A percentile compares a stretch with the other conserved stretches of the same genome.
phyloP scores from a whole-genome alignment of 129 eudicot species.

The Apium graveolens region DNA sequence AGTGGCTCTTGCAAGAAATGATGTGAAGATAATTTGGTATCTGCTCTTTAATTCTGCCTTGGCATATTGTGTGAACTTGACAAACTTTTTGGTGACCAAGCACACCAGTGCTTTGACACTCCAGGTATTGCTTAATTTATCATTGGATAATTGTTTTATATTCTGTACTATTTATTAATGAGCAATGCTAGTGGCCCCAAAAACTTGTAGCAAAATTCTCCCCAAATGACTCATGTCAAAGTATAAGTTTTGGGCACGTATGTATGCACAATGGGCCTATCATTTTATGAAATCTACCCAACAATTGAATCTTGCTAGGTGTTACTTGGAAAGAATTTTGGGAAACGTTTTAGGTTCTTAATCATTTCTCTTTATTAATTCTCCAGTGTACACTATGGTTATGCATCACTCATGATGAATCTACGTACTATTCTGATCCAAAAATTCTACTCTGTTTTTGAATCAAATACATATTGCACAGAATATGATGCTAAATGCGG shows the following conservation, averaged over 20 bases:
- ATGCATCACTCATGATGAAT: not conserved
- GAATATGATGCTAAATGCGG: not conserved
- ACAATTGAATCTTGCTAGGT: too few species aligned
- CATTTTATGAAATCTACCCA: too few species aligned
- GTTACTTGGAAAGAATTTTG: too few species aligned
- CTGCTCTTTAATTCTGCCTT: constrained; percentile 23
- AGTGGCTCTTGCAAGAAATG: constrained; percentile 21
- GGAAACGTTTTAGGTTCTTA: too few species aligned
- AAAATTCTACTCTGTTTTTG: not conserved
- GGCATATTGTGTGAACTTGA: constrained; percentile 22
- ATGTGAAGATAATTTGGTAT: constrained; percentile 22
- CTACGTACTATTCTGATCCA: not conserved
- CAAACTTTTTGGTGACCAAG: constrained; percentile 21
- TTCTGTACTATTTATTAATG: not conserved
- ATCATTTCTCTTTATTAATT: not conserved
- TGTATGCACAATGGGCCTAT: too few species aligned
- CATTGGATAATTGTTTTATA: not conserved
- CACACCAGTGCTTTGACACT: constrained; percentile 25
- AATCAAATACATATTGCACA: not conserved
- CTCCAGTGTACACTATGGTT: not conserved
- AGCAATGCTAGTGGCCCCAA: too few species aligned
- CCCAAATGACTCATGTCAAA: too few species aligned
- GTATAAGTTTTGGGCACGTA: too few species aligned
- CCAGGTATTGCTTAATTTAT: constrained; percentile 12
- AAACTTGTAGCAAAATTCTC: too few species aligned